phyloP scores from a whole-genome alignment of 169 alveolate genomes.

The Eimeria falciformis region DNA sequence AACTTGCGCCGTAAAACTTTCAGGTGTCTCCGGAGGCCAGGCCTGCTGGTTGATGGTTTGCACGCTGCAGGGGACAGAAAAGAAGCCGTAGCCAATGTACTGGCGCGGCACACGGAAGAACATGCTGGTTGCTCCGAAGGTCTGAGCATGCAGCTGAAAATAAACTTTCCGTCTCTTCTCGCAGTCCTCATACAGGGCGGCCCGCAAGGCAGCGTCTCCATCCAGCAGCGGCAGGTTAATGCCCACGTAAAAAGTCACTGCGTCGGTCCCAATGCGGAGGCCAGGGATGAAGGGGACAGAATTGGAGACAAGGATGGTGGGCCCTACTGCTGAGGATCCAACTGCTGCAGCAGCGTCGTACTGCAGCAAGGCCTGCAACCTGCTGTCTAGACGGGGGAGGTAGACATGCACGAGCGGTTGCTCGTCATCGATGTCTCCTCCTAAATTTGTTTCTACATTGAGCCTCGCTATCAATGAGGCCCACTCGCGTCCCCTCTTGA shows the following conservation, averaged over 20 bases:
- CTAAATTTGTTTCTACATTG: not conserved
- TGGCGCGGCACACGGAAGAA: not conserved
- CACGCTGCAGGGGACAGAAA: not conserved
- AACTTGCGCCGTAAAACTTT: not conserved
- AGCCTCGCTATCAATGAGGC: not conserved
- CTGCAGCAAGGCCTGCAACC: not conserved
- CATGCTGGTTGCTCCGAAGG: conserved; percentile 7
- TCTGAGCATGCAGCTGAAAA: not conserved
- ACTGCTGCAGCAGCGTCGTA: conserved; percentile 29
- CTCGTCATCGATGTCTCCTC: not conserved
- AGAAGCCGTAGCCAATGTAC: not conserved
- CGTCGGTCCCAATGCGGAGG: not conserved
- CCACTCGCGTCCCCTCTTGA: not conserved
- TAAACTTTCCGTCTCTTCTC: not conserved
- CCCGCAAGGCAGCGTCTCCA: not conserved
- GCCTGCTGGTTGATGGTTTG: not conserved
- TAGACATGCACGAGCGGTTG: conserved; percentile 1
- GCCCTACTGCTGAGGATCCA: conserved; percentile 23
- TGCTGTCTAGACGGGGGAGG: not conserved
- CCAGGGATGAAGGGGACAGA: conserved; percentile 40
- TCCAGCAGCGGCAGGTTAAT: not conserved
- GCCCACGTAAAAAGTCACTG: not conserved
- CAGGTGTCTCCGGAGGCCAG: conserved; percentile 23
- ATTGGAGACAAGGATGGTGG: not conserved
- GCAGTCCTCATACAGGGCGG: not conserved